phyloP scores from a whole-genome alignment of 225 moss, liverwort and hornwort genomes.

The Straminergon stramineum region DNA sequence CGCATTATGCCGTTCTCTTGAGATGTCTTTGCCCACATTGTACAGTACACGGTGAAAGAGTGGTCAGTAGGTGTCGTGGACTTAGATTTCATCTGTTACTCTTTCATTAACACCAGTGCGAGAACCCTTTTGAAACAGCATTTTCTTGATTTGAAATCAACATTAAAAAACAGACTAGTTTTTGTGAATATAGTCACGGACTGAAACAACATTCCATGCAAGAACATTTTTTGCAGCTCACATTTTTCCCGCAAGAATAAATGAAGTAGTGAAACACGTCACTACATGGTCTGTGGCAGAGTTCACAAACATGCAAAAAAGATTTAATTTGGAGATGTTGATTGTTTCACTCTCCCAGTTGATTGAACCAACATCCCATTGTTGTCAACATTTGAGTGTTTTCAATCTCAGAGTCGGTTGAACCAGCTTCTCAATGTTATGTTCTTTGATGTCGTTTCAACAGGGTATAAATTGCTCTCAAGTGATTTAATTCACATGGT shows the following conservation, averaged over 20 bases:
- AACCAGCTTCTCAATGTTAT: background rate
- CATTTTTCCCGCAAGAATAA: background rate
- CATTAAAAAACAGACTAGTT: no score
- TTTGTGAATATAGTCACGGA: background rate
- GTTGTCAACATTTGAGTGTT: background rate
- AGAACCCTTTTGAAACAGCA: background rate
- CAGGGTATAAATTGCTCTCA: background rate
- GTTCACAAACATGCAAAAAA: no score
- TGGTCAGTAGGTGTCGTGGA: background rate
- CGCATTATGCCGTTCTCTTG: no score
- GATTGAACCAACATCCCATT: background rate
- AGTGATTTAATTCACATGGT: background rate
- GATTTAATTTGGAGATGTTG: background rate
- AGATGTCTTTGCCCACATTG: background rate
- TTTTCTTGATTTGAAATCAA: background rate
- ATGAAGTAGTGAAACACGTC: background rate
- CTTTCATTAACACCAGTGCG: background rate
- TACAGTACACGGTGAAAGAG: background rate
- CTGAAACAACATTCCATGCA: background rate
- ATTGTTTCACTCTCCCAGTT: background rate
- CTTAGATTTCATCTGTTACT: background rate
- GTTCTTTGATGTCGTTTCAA: background rate
- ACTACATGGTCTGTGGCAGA: background rate
- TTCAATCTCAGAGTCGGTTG: background rate
- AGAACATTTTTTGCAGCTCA: background rate